Evolutionary conservation across 441 rosid genomes (phyloP), one percentile per base, ranked within the genome.

Genomic region (Populus hybrid): DNA sequence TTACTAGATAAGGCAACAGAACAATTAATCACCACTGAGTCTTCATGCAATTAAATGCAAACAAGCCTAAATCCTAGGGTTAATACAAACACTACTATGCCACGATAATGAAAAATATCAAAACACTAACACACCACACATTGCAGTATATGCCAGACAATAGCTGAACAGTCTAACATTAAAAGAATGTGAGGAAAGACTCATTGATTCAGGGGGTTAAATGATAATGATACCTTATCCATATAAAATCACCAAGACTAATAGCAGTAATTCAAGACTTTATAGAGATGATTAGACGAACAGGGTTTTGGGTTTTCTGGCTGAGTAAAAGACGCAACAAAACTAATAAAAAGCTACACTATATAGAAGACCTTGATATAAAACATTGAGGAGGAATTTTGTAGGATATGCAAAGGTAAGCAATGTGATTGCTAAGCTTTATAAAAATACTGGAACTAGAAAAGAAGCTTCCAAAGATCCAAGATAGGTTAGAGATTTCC

Each of bases 161-260:
- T 23, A 59, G 74, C 45, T 9, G 36, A 76, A 35, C 68, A 61
- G 29, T 3, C 42, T 9, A 75, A 33, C 29, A 11, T 21, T 42
- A 75, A 12, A 9, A 64, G 70, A 66, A 42, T 40, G 33, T 12
- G 9, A 7, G 18, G 2, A 29, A n/a, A 61, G n/a, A 16, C 61
- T 38, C 29, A 18, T 9, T 64, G 24, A 26, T 6, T 4, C 9
- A 40, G 16, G 24, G 50, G 11, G 50, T 40, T 40, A 74, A 74
- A 23, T 50, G 12, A 12, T 33, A 18, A 76, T 31, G 12, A 40
- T 14, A 45, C 73, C 24, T 9, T 26, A 23, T 64, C 45, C 61
- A 38, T 42, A 63, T 38, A 35, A 61, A 69, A 53, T 65, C 38
- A 38, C 67, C 73, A 29, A 56, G 75, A 68, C 50, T 61, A n/a